Conservation (phyloP, 2,329 filamentous ascomycete species). For the Cercospora brassicicola region DNA sequence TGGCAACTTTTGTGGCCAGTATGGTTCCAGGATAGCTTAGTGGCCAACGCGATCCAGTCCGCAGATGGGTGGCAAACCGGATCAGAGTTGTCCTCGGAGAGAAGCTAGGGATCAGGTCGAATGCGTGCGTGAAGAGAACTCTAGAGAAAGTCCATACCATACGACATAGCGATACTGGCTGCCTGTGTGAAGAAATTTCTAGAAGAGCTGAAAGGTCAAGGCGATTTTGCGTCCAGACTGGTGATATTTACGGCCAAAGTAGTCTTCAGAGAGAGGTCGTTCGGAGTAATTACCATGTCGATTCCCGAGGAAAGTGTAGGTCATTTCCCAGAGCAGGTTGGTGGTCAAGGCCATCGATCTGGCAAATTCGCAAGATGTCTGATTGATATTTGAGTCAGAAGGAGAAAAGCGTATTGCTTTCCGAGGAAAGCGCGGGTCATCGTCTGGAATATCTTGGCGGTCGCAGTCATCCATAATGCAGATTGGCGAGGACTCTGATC, state of each 20-base stretch:
- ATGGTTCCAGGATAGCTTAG: background rate
- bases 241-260: background rate
- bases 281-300: background rate
- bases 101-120: background rate
- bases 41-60: background rate
- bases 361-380: background rate
- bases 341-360: background rate
- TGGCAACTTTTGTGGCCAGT: background rate
- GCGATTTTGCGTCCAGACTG: background rate
- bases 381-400: no score
- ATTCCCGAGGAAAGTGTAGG: background rate
- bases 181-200: no score
- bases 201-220: background rate
- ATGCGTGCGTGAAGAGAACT: background rate
- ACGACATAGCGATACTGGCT: no score
- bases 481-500: background rate
- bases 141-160: no score
- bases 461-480: background rate
- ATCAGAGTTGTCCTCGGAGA: background rate
- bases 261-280: background rate
- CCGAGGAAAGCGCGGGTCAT: background rate
- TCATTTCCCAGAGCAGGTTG: background rate
- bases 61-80: background rate
- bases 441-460: background rate
- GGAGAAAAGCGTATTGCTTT: background rate